Base-by-base conservation (phyloP, 306 rosid genomes). In the Quercus ilex region DNA sequence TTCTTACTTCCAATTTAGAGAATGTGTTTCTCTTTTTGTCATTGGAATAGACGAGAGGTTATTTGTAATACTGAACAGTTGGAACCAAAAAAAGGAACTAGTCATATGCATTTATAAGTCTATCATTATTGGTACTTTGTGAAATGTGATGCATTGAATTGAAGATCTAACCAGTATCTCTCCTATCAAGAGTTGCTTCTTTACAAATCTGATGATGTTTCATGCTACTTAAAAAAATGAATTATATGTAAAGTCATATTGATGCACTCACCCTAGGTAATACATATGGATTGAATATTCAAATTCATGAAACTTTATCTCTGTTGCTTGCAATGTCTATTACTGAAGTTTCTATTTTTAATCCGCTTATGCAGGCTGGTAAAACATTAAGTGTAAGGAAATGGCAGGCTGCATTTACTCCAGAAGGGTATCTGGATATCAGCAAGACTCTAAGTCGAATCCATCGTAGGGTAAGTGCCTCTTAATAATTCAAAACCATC, bases 391-490 rank as follows among this genome's bases (percentile, higher is more conserved):
- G 98, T 82, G 84, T 82, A 77, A 91, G 97, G 83, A 96, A 93
- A 89, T 96, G 99, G 99, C 90, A 91, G 49, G 88, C 93, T 21
- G 94, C 98, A 25, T 96, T 96, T 78, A 83, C 86, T 79, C 76
- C 90, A 38, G 99, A 96, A 82, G 99, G 99, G 18, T 80, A 77
- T 82, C 88, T 96, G 67, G 94, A 96, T 89, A 90, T 96, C 74
- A 85, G 96, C 80, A 96, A 85, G 93, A 93, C 91, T 65, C 84
- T 96, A 63, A 76, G 90, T 77, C 94, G 98, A 82, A 91, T 96
- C 79, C 89, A 87, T 70, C 93, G 92, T 6, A 98, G 97, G 92
- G 99, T 96, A 85, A 82, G 86, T 77, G 71, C 81, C 69, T 86
- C 69, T 80, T 76, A 65, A 56, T 69, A 18, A 73, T 85, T 83